Base-by-base conservation (phyloP, 192 early-diverging fungal species). In the Backusella mclennaniae region DNA sequence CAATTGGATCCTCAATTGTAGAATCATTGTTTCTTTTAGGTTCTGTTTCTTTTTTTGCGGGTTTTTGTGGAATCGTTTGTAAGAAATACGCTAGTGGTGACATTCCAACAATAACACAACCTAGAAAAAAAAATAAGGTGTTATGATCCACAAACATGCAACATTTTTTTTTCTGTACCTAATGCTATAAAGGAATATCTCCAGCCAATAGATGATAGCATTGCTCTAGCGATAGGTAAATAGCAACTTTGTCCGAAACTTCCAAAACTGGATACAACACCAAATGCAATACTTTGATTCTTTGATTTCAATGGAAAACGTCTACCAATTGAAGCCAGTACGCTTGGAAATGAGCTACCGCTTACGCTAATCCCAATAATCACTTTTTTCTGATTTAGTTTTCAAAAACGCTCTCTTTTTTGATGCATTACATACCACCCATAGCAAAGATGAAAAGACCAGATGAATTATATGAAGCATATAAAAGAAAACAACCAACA, bases 211-310 rank as follows among this genome's bases (percentile, higher is more conserved):
- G 26, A 39, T 7, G 44, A 19, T 21, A 82, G 41, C 76, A 82
- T 69, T 2, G 35, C 42, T 53, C 72, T 76, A 2, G 76, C 42
- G 12, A 82, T 74, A 17, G 80, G 80, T 35, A 82, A 72, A 29
- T 67, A 82, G 35, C 72, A 75, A 26, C 76, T 74, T 73, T 82
- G 80, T 4, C 80, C 80, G 21, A 82, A 75, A 53, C 80, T 82
- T 29, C 80, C 80, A 59, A 78, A 78, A 49, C 72, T 71, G 11
- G 76, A 78, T 4, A 82, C 80, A 46, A 82, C 41, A 42, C 80
- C 80, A 66, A 82, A 82, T 2, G 80, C 80, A 67, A 78, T 38
- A 12, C 44, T 71, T 69, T 78, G 80, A 17, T 53, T 29, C 46
- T 78, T 77, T 46, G 73, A 75, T 3, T 53, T 38, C 31, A 71